Evolutionary conservation across 2,329 filamentous ascomycete genomes (phyloP).

Genomic region (Trichoderma sp.): DNA sequence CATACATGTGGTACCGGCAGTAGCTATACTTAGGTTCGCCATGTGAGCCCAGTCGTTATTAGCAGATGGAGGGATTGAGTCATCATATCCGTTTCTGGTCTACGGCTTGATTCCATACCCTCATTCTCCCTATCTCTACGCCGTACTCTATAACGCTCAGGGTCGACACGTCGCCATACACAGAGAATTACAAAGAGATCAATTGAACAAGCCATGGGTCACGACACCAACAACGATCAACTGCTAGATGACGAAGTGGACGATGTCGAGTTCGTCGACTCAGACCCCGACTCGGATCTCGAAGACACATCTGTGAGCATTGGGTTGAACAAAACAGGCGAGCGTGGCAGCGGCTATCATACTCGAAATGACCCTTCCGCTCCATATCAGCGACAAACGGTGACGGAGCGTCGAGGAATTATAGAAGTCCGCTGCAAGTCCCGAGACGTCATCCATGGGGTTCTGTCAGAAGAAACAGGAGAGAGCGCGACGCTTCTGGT

Average conservation of each 20-base stretch:
- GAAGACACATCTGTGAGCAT: constrained; percentile 23
- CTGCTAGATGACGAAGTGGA: constrained; percentile 2
- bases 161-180: not conserved
- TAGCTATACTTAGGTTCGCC: not conserved
- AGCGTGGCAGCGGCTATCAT: constrained; percentile 24
- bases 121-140: not conserved
- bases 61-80: not conserved
- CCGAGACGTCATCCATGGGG: constrained; percentile 28
- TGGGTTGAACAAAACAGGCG: constrained; percentile 22
- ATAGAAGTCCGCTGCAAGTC: constrained; percentile 28
- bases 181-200: no score
- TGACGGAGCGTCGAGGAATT: constrained; percentile 25
- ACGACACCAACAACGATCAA: not conserved
- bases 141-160: not conserved
- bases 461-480: constrained; percentile 22
- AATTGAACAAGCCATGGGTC: not conserved
- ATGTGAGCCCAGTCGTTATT: not conserved
- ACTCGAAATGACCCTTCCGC: constrained; percentile 24
- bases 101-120: not conserved
- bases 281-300: constrained; percentile 20
- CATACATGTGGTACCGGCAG: not conserved
- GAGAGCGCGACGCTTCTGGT: constrained; percentile 27
- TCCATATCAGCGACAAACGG: constrained; percentile 24
- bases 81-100: not conserved
- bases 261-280: not conserved